Percentiles rank a stretch among this genome's conserved stretches.
Conservation (phyloP, 139 green algal genomes). For the Ettlia oleoabundans region DNA sequence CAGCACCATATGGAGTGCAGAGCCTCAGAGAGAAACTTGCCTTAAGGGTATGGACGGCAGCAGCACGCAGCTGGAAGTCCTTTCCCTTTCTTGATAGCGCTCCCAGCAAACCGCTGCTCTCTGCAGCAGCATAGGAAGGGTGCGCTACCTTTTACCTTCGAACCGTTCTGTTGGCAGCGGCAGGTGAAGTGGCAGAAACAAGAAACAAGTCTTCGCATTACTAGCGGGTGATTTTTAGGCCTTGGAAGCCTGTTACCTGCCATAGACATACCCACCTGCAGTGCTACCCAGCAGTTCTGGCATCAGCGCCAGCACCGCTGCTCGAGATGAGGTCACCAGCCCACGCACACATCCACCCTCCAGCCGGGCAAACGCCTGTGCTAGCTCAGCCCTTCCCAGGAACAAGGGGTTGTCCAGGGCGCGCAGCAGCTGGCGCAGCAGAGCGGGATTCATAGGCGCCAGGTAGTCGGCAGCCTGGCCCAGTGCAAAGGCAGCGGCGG, state of each 20-base stretch:
- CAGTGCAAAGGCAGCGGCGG: not conserved
- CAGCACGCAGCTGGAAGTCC: slow-evolving; percentile 9
- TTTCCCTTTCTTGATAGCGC: slow-evolving; percentile 13
- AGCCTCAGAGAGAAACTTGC: not conserved
- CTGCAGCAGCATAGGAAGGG: too few relatives aligned
- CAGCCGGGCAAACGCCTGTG: not conserved
- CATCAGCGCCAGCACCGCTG: not conserved
- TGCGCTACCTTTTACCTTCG: too few relatives aligned
- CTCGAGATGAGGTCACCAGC: slow-evolving; percentile 8
- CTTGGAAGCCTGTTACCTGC: too few relatives aligned
- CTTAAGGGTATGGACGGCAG: slow-evolving; percentile 1
- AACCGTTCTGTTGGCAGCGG: not conserved
- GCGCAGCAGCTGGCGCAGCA: slow-evolving; percentile 13
- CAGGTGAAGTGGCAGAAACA: not conserved
- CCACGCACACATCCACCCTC: not conserved
- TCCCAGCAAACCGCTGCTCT: slow-evolving; percentile 4
- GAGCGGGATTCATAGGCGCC: not conserved
- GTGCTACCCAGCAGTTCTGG: slow-evolving; percentile 13
- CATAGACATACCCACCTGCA: not conserved
- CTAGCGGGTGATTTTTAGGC: too few relatives aligned
- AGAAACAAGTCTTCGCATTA: not conserved
- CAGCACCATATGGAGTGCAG: not conserved
- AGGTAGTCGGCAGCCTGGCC: not conserved
- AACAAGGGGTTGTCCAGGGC: slow-evolving; percentile 18
- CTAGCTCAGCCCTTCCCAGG: slow-evolving; percentile 19